Evolutionary conservation across 768 basidiomycete species (phyloP), one percentile per base, ranked within the genome.

Genomic region (Lactifluus piperatus): DNA sequence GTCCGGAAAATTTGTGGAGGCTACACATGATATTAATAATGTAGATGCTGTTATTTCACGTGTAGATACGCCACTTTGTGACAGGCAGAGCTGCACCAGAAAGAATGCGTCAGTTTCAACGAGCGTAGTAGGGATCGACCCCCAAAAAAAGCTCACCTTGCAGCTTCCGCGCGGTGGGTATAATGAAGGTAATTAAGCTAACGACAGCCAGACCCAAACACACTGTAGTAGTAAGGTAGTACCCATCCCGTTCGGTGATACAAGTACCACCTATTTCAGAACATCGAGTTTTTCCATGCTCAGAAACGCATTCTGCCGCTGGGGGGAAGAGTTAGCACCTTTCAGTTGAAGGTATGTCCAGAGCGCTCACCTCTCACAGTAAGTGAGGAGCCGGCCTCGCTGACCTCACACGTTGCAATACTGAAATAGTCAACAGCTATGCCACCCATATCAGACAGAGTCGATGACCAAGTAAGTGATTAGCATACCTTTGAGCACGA

Each of bases 271-370:
- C 85, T 54, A 90, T 76, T 2, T 83, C 81, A 22, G 79, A 75
- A 71, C 97, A 98, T 5, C 77, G 72, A 7, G 79, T 75, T 68
- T 94, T 95, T 24, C 95, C 97, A 58, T 85, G 84, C 13, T 98
- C 95, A 5, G 93, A 91, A 36, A 94, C 87, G 71, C 97, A 98
- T 71, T 97, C 95, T 13, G 80, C 73, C 20, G 85, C 91, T 92
- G 64, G 18, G 29, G 57, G 52, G 24, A 34, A 14, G 20, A n/a
- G 43, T 11, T 43, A 20, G 14, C n/a, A 20, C 8, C 16, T 20
- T 51, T n/a, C 24, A 22, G 13, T 30, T 16, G 7, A 30, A 9
- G 46, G 22, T 8, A 14, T 11, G 27, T 41, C 11, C 24, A 18
- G 37, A 32, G 34, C 10, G 51, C 71, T 26, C 65, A 85, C 88